A percentile compares a stretch with the other conserved stretches of the same genome.
phyloP scores from a whole-genome alignment of 441 rosid species.

The Populus tomentosa region DNA sequence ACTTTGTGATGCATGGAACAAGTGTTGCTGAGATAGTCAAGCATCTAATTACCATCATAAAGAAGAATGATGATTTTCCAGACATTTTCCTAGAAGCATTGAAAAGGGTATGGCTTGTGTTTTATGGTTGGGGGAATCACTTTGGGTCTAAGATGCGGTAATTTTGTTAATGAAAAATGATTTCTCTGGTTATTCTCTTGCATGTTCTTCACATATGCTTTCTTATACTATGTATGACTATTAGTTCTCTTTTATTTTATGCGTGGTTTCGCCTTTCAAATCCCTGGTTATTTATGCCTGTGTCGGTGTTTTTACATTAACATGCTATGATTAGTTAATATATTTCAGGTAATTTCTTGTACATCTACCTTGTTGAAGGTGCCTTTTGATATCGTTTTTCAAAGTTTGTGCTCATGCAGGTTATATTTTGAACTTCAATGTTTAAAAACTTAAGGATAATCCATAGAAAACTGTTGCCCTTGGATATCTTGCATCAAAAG shows the following conservation, averaged over 20 bases:
- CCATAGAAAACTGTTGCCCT: not conserved
- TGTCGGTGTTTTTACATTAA: not conserved
- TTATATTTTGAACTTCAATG: not conserved
- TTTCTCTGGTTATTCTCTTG: not conserved
- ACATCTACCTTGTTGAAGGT: not conserved
- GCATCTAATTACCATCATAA: conserved; percentile 69
- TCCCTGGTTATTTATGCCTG: not conserved
- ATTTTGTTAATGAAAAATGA: not conserved
- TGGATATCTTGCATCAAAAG: not conserved
- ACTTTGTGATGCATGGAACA: conserved; percentile 88
- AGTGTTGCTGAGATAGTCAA: conserved; percentile 75
- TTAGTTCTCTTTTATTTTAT: not conserved
- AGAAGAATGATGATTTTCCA: conserved; percentile 68
- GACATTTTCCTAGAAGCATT: conserved; percentile 67
- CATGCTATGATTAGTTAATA: not conserved
- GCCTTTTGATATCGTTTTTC: not conserved
- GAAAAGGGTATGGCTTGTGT: conserved; percentile 52
- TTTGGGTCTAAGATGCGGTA: not conserved
- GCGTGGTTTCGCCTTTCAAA: not conserved
- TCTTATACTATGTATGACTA: not conserved
- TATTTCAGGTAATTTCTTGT: not conserved
- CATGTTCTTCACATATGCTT: not conserved
- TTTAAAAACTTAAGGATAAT: not conserved
- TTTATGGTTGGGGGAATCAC: not conserved
- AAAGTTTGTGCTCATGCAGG: not conserved